Evolutionary conservation across 495 filamentous ascomycete species (phyloP).

Genomic region (Penicillium daleae): DNA sequence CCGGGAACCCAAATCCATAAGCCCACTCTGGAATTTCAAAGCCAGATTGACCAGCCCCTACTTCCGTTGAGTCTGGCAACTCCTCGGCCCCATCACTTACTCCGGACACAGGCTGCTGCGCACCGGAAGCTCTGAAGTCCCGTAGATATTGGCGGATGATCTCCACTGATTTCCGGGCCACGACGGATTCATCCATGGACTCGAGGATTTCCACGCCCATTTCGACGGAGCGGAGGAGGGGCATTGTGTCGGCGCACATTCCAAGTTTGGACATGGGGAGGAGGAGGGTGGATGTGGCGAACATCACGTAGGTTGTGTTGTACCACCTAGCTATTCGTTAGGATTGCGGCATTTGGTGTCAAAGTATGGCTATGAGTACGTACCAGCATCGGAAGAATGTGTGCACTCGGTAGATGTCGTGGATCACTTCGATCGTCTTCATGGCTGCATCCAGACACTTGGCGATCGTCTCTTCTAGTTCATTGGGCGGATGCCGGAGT

Average conservation of each 20-base stretch:
- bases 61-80: conserved; percentile 9
- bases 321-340: conserved; percentile 42
- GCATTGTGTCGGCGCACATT: conserved; percentile 37
- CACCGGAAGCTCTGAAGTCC: conserved; percentile 34
- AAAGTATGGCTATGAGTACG: background rate
- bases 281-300: conserved; percentile 47
- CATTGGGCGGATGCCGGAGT: conserved; percentile 35
- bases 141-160: conserved; percentile 44
- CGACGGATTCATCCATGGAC: conserved; percentile 48
- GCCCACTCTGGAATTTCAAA: conserved; percentile 48
- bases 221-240: conserved; percentile 38
- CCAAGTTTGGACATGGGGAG: conserved; percentile 44
- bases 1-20: conserved; percentile 46
- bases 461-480: conserved; percentile 37
- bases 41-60: conserved; percentile 20
- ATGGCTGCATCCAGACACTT: conserved; percentile 46
- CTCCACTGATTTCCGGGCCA: conserved; percentile 44
- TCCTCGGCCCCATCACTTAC: conserved; percentile 11
- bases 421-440: conserved; percentile 45
- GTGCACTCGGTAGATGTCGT: conserved; percentile 47
- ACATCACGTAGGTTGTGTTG: conserved; percentile 50
- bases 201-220: conserved; percentile 48
- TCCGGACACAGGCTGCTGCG: conserved; percentile 7
- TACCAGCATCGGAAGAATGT: conserved; percentile 51
- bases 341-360: background rate